Evolutionary conservation across 805 yeast species (phyloP).

Genomic region (Monosporozyma servazzii): DNA sequence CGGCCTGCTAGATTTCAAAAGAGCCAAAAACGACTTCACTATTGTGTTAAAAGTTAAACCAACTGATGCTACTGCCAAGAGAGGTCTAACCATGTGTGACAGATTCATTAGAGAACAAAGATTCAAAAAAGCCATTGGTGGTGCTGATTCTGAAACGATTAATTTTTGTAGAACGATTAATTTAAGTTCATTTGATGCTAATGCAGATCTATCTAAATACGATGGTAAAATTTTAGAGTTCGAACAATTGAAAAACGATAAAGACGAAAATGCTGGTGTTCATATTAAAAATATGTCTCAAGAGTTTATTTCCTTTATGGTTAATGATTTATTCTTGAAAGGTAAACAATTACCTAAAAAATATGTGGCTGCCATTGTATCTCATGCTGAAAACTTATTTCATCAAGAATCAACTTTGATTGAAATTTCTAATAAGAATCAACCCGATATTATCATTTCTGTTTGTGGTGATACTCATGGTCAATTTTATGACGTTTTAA

Average conservation of each 20-base stretch:
- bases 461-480: constrained; percentile 98
- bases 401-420: constrained; percentile 62
- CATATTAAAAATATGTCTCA: constrained; percentile 36
- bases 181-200: constrained; percentile 26
- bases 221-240: constrained; percentile 24
- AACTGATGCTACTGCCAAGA: constrained; percentile 55
- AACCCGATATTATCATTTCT: constrained; percentile 41
- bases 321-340: constrained; percentile 53
- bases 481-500: constrained; percentile 82
- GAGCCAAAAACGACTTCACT: constrained; percentile 63
- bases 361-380: constrained; percentile 73
- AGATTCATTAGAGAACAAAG: constrained; percentile 61
- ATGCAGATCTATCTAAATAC: constrained; percentile 24
- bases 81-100: constrained; percentile 52
- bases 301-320: constrained; percentile 54
- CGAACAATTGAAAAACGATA: constrained; percentile 23
- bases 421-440: constrained; percentile 43
- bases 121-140: constrained; percentile 82
- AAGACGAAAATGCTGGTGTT: constrained; percentile 20
- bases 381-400: constrained; percentile 59
- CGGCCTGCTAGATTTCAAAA: constrained; percentile 67
- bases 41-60: constrained; percentile 55
- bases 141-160: constrained; percentile 35
- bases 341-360: constrained; percentile 72
- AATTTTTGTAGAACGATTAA: constrained; percentile 23